A percentile compares a stretch with the other conserved stretches of the same genome.
Conservation (phyloP, 257 asterid genomes). For the Salvia miltiorrhiza region DNA sequence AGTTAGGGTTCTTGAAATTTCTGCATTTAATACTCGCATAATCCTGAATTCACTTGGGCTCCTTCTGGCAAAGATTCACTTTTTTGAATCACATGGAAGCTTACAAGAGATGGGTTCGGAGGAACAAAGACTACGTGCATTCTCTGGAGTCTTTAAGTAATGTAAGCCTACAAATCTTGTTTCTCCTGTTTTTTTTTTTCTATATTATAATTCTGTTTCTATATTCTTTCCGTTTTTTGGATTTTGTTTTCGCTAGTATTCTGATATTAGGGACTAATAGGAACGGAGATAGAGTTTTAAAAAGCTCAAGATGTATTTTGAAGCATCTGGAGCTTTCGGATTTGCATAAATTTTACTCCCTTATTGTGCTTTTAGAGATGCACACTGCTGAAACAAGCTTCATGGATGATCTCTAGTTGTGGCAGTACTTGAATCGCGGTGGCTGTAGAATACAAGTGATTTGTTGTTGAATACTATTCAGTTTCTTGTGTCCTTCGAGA, state of each 20-base stretch:
- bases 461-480: not conserved
- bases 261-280: not conserved
- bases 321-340: constrained; percentile 8
- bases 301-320: not conserved
- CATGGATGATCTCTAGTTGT: not conserved
- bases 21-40: constrained; percentile 8
- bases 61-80: constrained; percentile 17
- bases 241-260: not conserved
- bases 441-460: not conserved
- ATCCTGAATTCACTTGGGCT: not conserved
- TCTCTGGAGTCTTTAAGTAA: constrained; percentile 86
- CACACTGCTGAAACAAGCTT: not conserved
- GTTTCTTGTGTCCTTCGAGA: not conserved
- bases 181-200: not conserved
- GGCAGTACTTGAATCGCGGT: not conserved
- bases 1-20: constrained; percentile 33
- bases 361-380: not conserved
- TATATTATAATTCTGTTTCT: not conserved
- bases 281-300: not conserved
- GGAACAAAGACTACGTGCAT: constrained; percentile 73
- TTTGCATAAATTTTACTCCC: not conserved
- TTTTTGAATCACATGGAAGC: constrained; percentile 61
- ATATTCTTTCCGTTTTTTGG: not conserved
- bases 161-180: constrained; percentile 45
- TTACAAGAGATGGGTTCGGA: constrained; percentile 89